A percentile compares a stretch with the other conserved stretches of the same genome.
Conservation (phyloP, 176 grass and related monocot genomes). For the Oryza officinalis region DNA sequence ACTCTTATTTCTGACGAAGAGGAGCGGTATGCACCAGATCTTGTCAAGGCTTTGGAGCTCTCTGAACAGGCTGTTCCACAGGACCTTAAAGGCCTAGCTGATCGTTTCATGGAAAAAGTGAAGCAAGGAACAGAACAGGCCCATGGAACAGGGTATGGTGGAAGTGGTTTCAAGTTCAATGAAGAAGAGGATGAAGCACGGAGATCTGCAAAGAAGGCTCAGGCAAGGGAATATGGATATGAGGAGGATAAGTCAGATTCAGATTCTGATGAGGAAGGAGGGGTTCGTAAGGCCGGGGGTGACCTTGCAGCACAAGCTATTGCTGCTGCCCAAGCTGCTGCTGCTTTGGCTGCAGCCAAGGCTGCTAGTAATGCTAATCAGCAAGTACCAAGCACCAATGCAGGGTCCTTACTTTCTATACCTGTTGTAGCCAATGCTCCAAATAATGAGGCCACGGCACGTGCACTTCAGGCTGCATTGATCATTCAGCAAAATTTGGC, state of each 20-base stretch:
- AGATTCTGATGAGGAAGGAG: constrained; percentile 84
- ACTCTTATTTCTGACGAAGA: constrained; percentile 95
- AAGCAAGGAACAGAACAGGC: constrained; percentile 85
- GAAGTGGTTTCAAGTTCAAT: constrained; percentile 94
- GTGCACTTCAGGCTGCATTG: constrained; percentile 84
- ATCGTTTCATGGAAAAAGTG: constrained; percentile 90
- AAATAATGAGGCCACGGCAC: constrained; percentile 70
- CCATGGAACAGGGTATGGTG: constrained; percentile 93
- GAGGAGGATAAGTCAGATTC: constrained; percentile 95
- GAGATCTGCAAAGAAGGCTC: constrained; percentile 79
- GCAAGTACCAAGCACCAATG: constrained; percentile 33
- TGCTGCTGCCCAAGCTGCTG: constrained; percentile 62
- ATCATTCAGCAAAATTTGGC: constrained; percentile 83
- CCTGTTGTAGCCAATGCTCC: constrained; percentile 40
- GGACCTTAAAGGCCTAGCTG: constrained; percentile 80
- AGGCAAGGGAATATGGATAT: constrained; percentile 91
- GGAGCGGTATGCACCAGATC: constrained; percentile 84
- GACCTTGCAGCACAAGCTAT: constrained; percentile 64
- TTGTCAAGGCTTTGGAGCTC: constrained; percentile 86
- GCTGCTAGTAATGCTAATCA: constrained; percentile 48
- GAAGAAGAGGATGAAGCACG: constrained; percentile 96
- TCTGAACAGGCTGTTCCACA: constrained; percentile 86
- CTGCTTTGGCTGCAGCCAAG: constrained; percentile 65
- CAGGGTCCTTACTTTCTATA: constrained; percentile 56
- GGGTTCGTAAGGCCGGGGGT: constrained; percentile 74